A percentile compares a stretch with the other conserved stretches of the same genome.
Evolutionary conservation across 768 basidiomycete genomes (phyloP).

Genomic region (Suillus sp.): DNA sequence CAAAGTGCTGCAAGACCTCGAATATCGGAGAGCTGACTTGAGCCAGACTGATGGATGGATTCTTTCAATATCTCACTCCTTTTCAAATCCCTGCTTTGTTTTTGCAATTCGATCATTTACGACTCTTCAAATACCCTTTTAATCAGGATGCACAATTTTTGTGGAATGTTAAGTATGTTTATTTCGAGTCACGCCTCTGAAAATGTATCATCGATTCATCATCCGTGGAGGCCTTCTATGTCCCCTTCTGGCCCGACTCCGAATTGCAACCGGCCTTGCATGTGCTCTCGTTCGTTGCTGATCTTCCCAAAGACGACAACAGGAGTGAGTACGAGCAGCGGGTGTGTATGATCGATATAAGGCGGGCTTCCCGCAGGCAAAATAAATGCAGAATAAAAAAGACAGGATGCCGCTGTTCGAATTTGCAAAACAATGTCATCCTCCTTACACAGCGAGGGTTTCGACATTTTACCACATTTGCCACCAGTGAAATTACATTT

Average conservation of each 20-base stretch:
- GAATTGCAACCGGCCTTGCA: not conserved
- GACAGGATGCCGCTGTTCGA: too few species aligned
- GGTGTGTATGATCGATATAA: too few species aligned
- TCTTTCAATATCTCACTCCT: constrained; percentile 22
- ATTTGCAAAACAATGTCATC: too few species aligned
- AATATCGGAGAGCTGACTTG: constrained; percentile 16
- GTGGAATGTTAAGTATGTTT: constrained; percentile 6
- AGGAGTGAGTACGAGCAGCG: too few species aligned
- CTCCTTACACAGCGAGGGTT: too few species aligned
- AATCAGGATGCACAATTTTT: constrained; percentile 31
- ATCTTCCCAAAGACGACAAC: not conserved
- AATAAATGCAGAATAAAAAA: too few species aligned
- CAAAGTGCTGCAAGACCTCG: constrained; percentile 16
- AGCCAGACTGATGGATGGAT: constrained; percentile 27
- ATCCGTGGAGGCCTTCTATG: not conserved
- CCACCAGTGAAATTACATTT: too few species aligned
- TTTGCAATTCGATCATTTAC: constrained; percentile 13
- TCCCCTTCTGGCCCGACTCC: not conserved
- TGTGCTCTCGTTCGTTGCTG: not conserved
- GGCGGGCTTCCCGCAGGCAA: too few species aligned
- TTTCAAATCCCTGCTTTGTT: constrained; percentile 15
- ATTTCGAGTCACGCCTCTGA: not conserved
- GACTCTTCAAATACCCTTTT: constrained; percentile 25
- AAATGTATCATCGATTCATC: not conserved
- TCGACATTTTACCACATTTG: too few species aligned